Percentiles rank a stretch among this genome's conserved stretches.
phyloP scores from a whole-genome alignment of 164 flowering plant species.

The Stephania yunnanensis region DNA sequence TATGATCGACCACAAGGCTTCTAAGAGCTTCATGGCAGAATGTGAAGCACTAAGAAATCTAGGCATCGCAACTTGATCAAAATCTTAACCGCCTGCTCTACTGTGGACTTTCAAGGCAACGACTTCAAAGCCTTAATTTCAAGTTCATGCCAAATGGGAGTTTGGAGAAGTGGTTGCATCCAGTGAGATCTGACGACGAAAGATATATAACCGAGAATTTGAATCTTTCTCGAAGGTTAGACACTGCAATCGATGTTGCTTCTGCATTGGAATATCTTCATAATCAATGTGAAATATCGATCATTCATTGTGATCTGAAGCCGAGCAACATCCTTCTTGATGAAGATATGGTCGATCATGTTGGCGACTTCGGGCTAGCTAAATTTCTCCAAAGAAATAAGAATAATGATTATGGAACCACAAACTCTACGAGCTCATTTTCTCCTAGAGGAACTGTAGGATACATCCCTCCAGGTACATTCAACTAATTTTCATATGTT shows the following conservation, averaged over 20 bases:
- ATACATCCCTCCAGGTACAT: slow-evolving; percentile 10
- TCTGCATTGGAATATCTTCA: not conserved
- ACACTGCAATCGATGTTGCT: not conserved
- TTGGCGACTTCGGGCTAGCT: slow-evolving; percentile 4
- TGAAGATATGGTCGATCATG: not conserved
- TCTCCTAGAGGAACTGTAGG: slow-evolving; percentile 3
- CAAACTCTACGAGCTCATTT: not conserved
- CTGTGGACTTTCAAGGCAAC: too few species aligned
- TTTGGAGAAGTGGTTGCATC: not conserved
- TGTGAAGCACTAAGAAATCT: too few species aligned
- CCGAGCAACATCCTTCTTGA: slow-evolving; percentile 1
- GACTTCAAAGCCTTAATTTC: slow-evolving; percentile 12
- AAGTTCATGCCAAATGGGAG: slow-evolving; percentile 3
- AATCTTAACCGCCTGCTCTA: too few species aligned
- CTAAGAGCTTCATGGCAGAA: too few species aligned
- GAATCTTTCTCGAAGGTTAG: not conserved
- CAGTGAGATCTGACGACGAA: not conserved
- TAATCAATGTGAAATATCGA: not conserved
- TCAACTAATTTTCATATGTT: too few species aligned
- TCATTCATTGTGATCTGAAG: not conserved
- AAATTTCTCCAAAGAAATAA: not conserved
- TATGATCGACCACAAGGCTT: too few species aligned
- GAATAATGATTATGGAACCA: not conserved
- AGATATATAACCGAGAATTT: not conserved
- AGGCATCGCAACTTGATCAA: too few species aligned